Conservation (phyloP, 108 stramenopile species). For the Conticribra weissflogii region DNA sequence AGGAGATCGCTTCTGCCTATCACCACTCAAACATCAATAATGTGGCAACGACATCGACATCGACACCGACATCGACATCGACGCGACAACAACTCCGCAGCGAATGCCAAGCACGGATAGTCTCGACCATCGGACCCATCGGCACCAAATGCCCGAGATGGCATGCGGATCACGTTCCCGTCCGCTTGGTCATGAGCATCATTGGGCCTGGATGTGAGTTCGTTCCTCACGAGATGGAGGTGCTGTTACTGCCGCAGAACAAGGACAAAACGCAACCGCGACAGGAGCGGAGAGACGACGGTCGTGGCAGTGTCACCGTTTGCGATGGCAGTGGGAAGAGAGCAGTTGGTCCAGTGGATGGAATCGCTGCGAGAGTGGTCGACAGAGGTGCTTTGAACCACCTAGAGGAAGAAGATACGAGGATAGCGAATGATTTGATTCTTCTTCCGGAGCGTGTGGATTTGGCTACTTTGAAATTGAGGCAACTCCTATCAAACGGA, state of each 20-base stretch:
- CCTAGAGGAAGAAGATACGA: slow-evolving; percentile 44
- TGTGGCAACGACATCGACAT: too few relatives aligned
- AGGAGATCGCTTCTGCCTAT: slow-evolving; percentile 10
- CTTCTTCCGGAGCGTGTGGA: slow-evolving; percentile 3
- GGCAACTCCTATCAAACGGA: slow-evolving; percentile 10
- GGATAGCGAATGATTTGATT: slow-evolving; percentile 41
- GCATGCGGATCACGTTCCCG: slow-evolving; percentile 75
- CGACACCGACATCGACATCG: too few relatives aligned
- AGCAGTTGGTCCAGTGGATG: too few relatives aligned
- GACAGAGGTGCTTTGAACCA: slow-evolving; percentile 44
- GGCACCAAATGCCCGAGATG: slow-evolving; percentile 75
- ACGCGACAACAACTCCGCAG: too few relatives aligned
- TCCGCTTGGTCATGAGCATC: slow-evolving; percentile 64
- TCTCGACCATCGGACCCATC: slow-evolving; percentile 52
- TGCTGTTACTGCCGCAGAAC: neutral
- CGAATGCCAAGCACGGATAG: slow-evolving; percentile 52
- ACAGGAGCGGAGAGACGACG: too few relatives aligned
- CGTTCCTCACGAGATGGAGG: slow-evolving; percentile 34
- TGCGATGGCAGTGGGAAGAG: too few relatives aligned
- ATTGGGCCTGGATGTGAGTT: slow-evolving; percentile 69
- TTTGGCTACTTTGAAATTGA: slow-evolving; percentile 12
- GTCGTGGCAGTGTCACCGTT: too few relatives aligned
- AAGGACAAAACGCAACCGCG: too few relatives aligned
- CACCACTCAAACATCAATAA: neutral
- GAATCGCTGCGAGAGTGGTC: too few relatives aligned